Evolutionary conservation across 768 basidiomycete species (phyloP), one percentile per base, ranked within the genome.

Genomic region (Boletus subparvulus): DNA sequence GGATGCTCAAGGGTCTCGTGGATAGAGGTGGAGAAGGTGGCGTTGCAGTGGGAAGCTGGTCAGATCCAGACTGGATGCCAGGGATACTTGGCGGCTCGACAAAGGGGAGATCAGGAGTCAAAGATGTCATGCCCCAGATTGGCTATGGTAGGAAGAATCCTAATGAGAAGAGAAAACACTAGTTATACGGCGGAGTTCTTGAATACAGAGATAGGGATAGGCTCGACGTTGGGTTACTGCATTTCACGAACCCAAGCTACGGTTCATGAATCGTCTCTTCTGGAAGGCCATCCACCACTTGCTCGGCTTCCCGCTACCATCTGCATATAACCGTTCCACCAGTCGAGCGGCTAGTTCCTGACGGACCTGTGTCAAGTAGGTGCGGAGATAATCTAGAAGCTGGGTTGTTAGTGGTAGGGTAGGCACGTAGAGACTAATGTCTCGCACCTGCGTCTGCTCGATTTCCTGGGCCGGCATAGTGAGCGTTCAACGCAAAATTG

Each of bases 281-380:
- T 95, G 94, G 85, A 98, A 99, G 21, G 92, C 90, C 93, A 98
- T 96, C 97, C 97, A 99, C 97, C 97, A 99, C 74, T 99, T 99
- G 80, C 90, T 97, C 6, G 97, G 95, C 71, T 92, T 95, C 55
- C 88, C 88, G 4, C 90, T 88, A 6, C 94, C 94, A 70, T 96
- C 93, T 39, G 87, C 92, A 71, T 99, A 99, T 47, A 99, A 77
- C 50, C 85, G 80, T 66, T 95, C 94, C 14, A 94, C 84, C 48
- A 99, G 74, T 32, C 97, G 84, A 10, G 86, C 80, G 21, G 94
- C 90, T 19, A 95, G 78, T 69, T 99, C 97, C 73, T 97, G 93
- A 47, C 97, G 86, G 10, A 90, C 90, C 72, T 99, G 97, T 5
- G 85, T 86, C 53, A 99, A 80, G 76, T 98, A 98, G 64, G 87